Evolutionary conservation across 306 rosid species (phyloP).

Genomic region (Prinsepia uniflora): DNA sequence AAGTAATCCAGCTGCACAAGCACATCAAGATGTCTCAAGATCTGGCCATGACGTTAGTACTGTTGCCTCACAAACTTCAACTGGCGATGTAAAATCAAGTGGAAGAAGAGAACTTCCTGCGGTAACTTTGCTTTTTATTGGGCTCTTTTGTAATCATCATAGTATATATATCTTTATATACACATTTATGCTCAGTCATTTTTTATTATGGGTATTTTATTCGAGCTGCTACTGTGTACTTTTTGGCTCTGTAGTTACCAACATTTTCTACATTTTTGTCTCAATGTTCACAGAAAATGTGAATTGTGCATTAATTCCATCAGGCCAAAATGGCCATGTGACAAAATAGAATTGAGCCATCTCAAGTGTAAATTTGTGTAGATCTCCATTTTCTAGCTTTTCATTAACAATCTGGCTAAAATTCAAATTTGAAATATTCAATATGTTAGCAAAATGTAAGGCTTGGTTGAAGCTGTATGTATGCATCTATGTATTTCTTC

Average conservation of each 20-base stretch:
- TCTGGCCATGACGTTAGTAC: constrained; percentile 32
- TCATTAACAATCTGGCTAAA: not conserved
- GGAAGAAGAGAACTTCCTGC: constrained; percentile 77
- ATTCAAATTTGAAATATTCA: not conserved
- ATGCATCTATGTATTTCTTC: not conserved
- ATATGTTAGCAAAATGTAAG: not conserved
- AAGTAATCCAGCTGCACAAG: constrained; percentile 43
- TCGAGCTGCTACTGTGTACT: not conserved
- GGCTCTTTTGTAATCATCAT: not conserved
- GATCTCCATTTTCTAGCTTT: not conserved
- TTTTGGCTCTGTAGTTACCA: not conserved
- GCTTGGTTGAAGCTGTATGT: not conserved
- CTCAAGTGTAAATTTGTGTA: not conserved
- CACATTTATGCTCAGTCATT: no score
- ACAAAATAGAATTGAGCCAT: not conserved
- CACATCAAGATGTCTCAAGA: constrained; percentile 37
- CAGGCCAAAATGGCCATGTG: not conserved
- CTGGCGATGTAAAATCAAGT: constrained; percentile 43
- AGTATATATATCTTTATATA: not conserved
- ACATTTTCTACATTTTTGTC: not conserved
- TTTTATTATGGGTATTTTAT: no score
- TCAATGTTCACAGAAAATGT: not conserved
- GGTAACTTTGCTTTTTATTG: constrained; percentile 38
- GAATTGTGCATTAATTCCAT: not conserved
- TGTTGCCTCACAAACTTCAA: constrained; percentile 44